phyloP scores from a whole-genome alignment of 2,329 filamentous ascomycete genomes.

The Neonectria ditissima region DNA sequence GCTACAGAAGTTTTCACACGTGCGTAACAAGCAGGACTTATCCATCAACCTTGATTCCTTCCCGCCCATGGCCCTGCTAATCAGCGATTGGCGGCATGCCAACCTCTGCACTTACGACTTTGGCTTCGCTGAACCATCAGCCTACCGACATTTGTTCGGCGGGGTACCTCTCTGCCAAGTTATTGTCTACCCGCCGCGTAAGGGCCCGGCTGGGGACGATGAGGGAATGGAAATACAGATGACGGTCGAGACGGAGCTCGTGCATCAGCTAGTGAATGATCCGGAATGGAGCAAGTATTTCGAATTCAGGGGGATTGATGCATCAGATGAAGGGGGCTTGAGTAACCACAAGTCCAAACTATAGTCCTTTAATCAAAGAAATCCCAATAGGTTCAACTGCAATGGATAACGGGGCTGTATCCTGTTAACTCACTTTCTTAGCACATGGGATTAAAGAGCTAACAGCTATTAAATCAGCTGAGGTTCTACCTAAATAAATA shows the following conservation, averaged over 20 bases:
- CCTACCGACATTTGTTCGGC: slow-evolving; percentile 50
- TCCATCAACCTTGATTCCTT: slow-evolving; percentile 50
- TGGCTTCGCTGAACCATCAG: slow-evolving; percentile 50
- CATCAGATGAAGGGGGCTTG: slow-evolving; percentile 14
- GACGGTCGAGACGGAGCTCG: slow-evolving; percentile 49
- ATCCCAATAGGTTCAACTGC: too few relatives aligned
- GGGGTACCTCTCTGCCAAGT: slow-evolving; percentile 42
- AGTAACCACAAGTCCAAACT: slow-evolving; percentile 11
- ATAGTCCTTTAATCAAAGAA: neutral
- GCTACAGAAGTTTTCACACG: slow-evolving; percentile 46
- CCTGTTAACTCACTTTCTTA: too few relatives aligned
- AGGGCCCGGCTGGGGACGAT: slow-evolving; percentile 44
- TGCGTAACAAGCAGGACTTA: slow-evolving; percentile 52
- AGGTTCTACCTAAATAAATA: too few relatives aligned
- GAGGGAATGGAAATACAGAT: slow-evolving; percentile 52
- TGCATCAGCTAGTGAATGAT: slow-evolving; percentile 47
- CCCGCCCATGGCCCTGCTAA: slow-evolving; percentile 50
- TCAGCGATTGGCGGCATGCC: slow-evolving; percentile 52
- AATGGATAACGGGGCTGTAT: too few relatives aligned
- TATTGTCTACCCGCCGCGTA: slow-evolving; percentile 49
- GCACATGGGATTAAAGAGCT: too few relatives aligned
- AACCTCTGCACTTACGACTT: slow-evolving; percentile 47
- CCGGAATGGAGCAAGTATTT: slow-evolving; percentile 52
- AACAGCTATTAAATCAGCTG: too few relatives aligned
- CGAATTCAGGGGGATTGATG: slow-evolving; percentile 52